Base-by-base conservation (phyloP, 1,284 basidiomycete genomes). In the Inonotus hispidus region DNA sequence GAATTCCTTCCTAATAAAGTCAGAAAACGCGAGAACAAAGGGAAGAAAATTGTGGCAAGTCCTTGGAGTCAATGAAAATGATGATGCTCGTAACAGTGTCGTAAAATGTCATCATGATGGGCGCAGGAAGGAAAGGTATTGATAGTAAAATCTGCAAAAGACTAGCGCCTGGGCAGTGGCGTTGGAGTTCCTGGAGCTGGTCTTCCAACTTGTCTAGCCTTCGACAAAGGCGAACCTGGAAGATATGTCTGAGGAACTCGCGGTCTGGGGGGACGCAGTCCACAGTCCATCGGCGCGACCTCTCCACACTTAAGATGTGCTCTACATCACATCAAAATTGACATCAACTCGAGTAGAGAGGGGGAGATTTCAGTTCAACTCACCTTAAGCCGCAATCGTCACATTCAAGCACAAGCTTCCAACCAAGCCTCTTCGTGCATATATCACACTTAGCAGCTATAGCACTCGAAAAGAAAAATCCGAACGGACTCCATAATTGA, bases 221-320 rank as follows among this genome's bases (percentile, higher is more conserved):
- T 63, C 7, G 53, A 57, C 29, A 63, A 38, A 23, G 62, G 62
- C 6, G 62, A 63, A 8, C 58, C 62, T 19, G 62, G 58, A 16
- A 41, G 54, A 25, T 37, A 63, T 1, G 62, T 49, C 38, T 63
- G 62, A 2, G 62, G 53, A 23, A 60, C 58, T 16, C 62, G 62
- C 11, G 58, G 62, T 45, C 62, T 53, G 1, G 55, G 39, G 6
- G 78, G 76, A 52, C 80, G 82, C 10, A 82, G 61, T 29, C 85
- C 88, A 68, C 92, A 93, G 73, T 93, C 84, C 64, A 82, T 75
- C 7, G 90, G 89, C 3, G 91, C 91, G 39, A 82, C 71, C 71
- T 93, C 90, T 13, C 90, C 90, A 68, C 92, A 93, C 70, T 91
- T 92, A 65, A 90, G 79, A 70, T 93, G 91, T 13, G 90, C 82